These are phyloP conservation scores for Fomitiporia mediterranea DNA, from an alignment of 1,284 basidiomycete genomes.

Conservation along the genomic window DNA sequence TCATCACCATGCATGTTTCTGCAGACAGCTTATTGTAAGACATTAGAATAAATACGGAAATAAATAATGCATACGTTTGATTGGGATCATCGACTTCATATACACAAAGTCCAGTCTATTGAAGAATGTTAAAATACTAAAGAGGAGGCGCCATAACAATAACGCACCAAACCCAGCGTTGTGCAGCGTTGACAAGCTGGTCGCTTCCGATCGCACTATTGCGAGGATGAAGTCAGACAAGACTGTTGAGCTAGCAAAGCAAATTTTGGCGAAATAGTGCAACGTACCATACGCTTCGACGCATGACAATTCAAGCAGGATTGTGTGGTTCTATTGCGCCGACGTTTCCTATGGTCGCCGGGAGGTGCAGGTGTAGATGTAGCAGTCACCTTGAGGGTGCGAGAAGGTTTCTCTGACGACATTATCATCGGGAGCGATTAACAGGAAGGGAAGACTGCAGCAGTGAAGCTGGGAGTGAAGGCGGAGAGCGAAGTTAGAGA, in stretches of 20 bases:
- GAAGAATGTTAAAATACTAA: slow-evolving; percentile 4
- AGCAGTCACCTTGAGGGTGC: slow-evolving; percentile 22
- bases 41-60: background rate
- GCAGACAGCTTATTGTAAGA: slow-evolving; percentile 10
- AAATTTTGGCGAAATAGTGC: background rate
- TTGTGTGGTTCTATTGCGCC: slow-evolving; percentile 61
- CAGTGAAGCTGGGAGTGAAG: background rate
- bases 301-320: slow-evolving; percentile 68
- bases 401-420: slow-evolving; percentile 28
- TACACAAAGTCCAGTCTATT: slow-evolving; percentile 78
- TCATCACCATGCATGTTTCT: slow-evolving; percentile 47
- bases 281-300: slow-evolving; percentile 75
- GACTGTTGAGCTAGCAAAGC: background rate
- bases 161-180: slow-evolving; percentile 60
- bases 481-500: background rate
- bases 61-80: slow-evolving; percentile 37
- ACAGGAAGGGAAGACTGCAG: background rate
- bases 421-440: slow-evolving; percentile 16
- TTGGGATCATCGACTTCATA: slow-evolving; percentile 80
- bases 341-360: slow-evolving; percentile 49
- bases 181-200: slow-evolving; percentile 66
- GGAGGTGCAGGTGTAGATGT: slow-evolving; percentile 26
- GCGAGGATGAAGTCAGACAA: background rate
- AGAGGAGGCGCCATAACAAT: background rate
- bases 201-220: slow-evolving; percentile 65